A percentile compares a stretch with the other conserved stretches of the same genome.
These are phyloP conservation scores for Phylloporus sp. DNA, from an alignment of 768 basidiomycete genomes.

Conservation along the genomic window DNA sequence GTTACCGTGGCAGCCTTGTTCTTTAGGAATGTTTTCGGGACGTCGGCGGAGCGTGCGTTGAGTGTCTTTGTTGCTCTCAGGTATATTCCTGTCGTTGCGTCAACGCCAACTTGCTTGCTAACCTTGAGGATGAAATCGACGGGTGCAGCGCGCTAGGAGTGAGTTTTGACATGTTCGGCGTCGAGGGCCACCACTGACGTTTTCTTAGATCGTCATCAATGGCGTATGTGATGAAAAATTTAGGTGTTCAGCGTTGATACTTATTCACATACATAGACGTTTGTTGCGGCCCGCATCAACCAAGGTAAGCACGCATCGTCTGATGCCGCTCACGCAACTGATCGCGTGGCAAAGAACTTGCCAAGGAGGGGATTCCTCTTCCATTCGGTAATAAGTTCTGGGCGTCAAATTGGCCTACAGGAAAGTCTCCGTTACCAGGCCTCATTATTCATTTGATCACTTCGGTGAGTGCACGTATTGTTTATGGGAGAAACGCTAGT, in stretches of 20 bases:
- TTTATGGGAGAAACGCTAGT: not conserved
- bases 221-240: constrained; percentile 14
- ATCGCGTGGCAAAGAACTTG: constrained; percentile 37
- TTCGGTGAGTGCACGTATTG: constrained; percentile 31
- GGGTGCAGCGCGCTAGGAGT: constrained; percentile 33
- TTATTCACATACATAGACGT: constrained; percentile 35
- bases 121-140: not conserved
- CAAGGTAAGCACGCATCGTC: constrained; percentile 33
- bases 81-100: constrained; percentile 22
- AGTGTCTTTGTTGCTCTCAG: constrained; percentile 53
- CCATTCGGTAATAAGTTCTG: constrained; percentile 56
- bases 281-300: constrained; percentile 46
- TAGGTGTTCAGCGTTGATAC: not conserved
- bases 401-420: constrained; percentile 59
- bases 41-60: constrained; percentile 45
- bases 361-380: constrained; percentile 58
- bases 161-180: not conserved
- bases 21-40: constrained; percentile 55
- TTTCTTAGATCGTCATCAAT: constrained; percentile 27
- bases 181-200: not conserved
- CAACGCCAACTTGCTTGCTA: not conserved
- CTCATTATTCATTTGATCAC: constrained; percentile 52
- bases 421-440: constrained; percentile 49
- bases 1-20: constrained; percentile 57
- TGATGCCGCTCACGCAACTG: not conserved